phyloP scores from a whole-genome alignment of 768 basidiomycete genomes.

The Calvatia gigantea region DNA sequence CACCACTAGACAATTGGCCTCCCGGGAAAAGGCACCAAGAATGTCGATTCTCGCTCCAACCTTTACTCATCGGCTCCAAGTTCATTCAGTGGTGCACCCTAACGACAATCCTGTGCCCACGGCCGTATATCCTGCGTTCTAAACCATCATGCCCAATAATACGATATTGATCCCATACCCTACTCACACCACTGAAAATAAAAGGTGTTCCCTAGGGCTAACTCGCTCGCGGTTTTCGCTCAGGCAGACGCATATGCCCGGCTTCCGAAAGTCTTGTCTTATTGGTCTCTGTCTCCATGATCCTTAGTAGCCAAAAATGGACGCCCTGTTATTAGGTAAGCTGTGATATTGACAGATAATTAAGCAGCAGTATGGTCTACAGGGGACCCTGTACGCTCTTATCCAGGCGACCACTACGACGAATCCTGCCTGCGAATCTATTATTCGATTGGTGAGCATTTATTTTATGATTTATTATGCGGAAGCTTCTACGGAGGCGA shows the following conservation, averaged over 20 bases:
- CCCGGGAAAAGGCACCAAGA: no score
- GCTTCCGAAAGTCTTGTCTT: neutral
- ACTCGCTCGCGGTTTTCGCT: neutral
- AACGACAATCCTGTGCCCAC: no score
- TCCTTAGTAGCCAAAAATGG: slow-evolving; percentile 4
- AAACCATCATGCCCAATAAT: no score
- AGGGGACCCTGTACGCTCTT: neutral
- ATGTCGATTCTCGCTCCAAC: no score
- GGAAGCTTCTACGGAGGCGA: slow-evolving; percentile 15
- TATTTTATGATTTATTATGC: slow-evolving; percentile 4
- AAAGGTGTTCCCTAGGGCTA: neutral
- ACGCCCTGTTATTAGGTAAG: slow-evolving; percentile 2
- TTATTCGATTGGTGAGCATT: slow-evolving; percentile 11
- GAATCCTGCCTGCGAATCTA: neutral
- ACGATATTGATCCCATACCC: no score
- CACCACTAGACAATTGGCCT: no score
- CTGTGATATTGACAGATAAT: slow-evolving; percentile 7
- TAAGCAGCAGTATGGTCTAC: neutral
- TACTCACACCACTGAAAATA: no score
- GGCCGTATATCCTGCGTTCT: no score
- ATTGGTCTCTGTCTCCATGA: slow-evolving; percentile 6
- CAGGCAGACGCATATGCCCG: neutral
- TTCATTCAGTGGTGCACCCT: no score
- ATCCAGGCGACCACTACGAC: neutral
- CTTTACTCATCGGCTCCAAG: no score